Base-by-base conservation (phyloP, 1,139 yeast species). In the Yarrowia galli region DNA sequence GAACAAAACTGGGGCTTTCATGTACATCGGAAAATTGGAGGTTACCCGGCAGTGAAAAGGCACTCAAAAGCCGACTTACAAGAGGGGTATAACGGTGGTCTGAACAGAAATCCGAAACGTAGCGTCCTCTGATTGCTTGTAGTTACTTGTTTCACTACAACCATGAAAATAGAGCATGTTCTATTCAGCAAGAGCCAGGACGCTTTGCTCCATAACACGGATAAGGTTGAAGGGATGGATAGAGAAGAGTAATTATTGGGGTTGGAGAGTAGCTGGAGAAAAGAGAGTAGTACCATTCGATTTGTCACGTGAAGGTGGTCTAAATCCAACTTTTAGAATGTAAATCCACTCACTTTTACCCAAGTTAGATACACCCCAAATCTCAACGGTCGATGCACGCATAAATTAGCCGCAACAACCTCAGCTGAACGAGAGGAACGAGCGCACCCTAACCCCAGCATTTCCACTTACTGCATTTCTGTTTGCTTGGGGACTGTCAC, bases 11-110 rank as follows among this genome's bases (percentile, higher is more conserved):
- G 45, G 28, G 42, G 32, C 54, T 18, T 36, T 25, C 53, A 25
- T 48, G 54, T 48, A 23, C 42, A 23, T 22, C 60, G 60, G 60
- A 53, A 53, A 53, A 53, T 36, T 53, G 43, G 38, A 28, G n/a
- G 32, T 28, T 28, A 28, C 32, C 32, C 32, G 32, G 32, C 32
- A 8, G 32, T 28, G 9, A 10, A n/a, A n/a, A n/a, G n/a, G n/a
- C n/a, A n/a, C n/a, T n/a, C 32, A 46, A 23, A 25, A 23, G n/a
- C 20, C 25, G 48, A 20, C 25, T 43, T 43, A 20, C 8, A 20
- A 9, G 25, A 8, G 36, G 36, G 32, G 32, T 4, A 32, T 32
- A 8, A 35, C 15, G 2, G 36, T 8, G 15, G 36, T 10, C 3
- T 35, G 36, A 12, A 28, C 32, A 28, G 32, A 28, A 9, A 28